These are phyloP conservation scores for Cercospora berteroae DNA, from an alignment of 2,329 filamentous ascomycete species.

Conservation along the genomic window DNA sequence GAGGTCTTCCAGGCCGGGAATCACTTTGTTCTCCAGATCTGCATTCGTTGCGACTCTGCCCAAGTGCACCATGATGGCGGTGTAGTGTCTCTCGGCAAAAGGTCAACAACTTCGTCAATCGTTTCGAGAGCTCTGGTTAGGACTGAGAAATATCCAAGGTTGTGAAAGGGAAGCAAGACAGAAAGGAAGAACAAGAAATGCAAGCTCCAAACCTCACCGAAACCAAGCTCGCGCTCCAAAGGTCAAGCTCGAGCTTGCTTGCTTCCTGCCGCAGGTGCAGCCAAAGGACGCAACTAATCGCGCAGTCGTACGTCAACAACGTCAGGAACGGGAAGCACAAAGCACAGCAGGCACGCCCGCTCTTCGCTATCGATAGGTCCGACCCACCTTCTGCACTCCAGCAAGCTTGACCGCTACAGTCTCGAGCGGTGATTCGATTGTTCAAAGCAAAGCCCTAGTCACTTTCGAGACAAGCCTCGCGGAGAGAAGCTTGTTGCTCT, in stretches of 20 bases:
- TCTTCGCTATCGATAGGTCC: not conserved
- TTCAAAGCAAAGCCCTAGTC: not conserved
- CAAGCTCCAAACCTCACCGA: not conserved
- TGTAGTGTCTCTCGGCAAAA: not conserved
- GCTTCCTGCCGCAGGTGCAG: not conserved
- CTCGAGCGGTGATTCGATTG: not conserved
- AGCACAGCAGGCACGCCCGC: not conserved
- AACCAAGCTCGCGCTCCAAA: not conserved
- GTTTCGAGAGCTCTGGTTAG: not conserved
- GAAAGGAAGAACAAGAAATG: not conserved
- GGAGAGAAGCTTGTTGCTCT: constrained; percentile 12
- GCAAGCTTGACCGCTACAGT: not conserved
- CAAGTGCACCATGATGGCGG: constrained; percentile 38
- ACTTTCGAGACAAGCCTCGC: constrained; percentile 10
- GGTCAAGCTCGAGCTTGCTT: not conserved
- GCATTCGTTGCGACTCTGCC: constrained; percentile 36
- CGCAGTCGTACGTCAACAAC: not conserved
- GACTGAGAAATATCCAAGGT: not conserved
- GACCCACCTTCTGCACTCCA: not conserved
- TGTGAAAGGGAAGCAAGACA: not conserved
- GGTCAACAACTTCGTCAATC: not conserved
- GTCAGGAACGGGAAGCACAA: not conserved
- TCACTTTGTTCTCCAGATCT: constrained; percentile 39
- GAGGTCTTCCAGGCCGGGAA: constrained; percentile 49
- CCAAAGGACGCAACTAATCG: not conserved